Conservation (phyloP, 345 rosid genomes). For the Populus alba region DNA sequence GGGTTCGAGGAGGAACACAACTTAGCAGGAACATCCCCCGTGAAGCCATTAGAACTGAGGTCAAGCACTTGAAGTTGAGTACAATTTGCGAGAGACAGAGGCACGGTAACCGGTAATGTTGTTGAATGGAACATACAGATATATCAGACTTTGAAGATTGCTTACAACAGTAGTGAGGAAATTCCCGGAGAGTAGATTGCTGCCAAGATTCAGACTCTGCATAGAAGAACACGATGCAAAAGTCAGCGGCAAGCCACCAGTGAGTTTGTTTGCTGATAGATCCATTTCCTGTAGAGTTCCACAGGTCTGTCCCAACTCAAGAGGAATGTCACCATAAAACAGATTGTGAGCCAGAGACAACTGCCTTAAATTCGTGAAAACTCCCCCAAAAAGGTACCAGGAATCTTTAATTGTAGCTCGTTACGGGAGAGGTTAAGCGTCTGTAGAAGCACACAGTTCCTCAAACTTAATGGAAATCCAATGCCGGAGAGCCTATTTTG, state of each 20-base stretch:
- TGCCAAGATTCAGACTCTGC: constrained; percentile 64
- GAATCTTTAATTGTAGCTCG: constrained; percentile 52
- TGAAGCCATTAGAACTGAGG: constrained; percentile 69
- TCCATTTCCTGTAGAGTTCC: constrained; percentile 56
- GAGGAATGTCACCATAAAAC: constrained; percentile 61
- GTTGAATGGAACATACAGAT: constrained; percentile 67
- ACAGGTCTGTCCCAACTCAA: constrained; percentile 61
- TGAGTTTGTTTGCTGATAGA: constrained; percentile 64
- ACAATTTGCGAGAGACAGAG: constrained; percentile 53
- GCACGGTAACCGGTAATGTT: constrained; percentile 69
- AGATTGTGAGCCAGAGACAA: constrained; percentile 61
- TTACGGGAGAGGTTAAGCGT: constrained; percentile 61
- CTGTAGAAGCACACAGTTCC: constrained; percentile 55
- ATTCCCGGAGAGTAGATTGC: constrained; percentile 68
- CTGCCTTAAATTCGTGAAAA: constrained; percentile 52
- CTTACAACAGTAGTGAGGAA: constrained; percentile 65
- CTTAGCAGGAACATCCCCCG: constrained; percentile 58
- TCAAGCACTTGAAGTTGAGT: constrained; percentile 71
- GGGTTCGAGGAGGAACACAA: constrained; percentile 54
- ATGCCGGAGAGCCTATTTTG: constrained; percentile 55
- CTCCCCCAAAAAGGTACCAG: constrained; percentile 54
- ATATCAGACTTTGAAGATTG: constrained; percentile 45
- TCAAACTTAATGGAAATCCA: constrained; percentile 45
- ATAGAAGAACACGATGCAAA: constrained; percentile 53
- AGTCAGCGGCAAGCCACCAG: constrained; percentile 53